Percentiles rank a stretch among this genome's conserved stretches.
These are phyloP conservation scores for Gossypium raimondii DNA, from an alignment of 345 rosid species.

Conservation along the genomic window DNA sequence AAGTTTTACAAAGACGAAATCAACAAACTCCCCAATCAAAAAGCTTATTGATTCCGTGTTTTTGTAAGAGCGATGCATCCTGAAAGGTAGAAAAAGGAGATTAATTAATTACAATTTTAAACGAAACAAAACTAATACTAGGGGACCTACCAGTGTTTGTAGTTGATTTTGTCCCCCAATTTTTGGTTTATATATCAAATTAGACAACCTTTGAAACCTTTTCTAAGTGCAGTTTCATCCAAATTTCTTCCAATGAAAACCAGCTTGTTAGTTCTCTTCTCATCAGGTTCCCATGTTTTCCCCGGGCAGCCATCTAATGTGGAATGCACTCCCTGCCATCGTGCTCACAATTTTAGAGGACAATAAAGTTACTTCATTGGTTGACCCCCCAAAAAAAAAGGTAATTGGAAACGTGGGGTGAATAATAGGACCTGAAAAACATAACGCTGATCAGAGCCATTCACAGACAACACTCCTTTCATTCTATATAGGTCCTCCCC, in stretches of 20 bases:
- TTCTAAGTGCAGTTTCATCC: conserved; percentile 50
- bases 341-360: background rate
- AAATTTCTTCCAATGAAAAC: conserved; percentile 67
- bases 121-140: background rate
- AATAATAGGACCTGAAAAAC: conserved; percentile 50
- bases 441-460: conserved; percentile 44
- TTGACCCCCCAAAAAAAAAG: background rate
- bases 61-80: background rate
- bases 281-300: conserved; percentile 53
- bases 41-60: background rate
- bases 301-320: conserved; percentile 54
- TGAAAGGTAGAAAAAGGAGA: background rate
- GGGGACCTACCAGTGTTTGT: background rate
- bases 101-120: background rate
- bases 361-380: background rate
- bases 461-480: conserved; percentile 59
- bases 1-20: background rate
- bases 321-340: conserved; percentile 59
- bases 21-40: too few species aligned
- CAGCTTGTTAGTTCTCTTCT: conserved; percentile 62
- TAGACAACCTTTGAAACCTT: conserved; percentile 64
- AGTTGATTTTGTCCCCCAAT: background rate
- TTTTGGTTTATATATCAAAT: conserved; percentile 21
- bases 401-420: background rate
- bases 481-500: conserved; percentile 69